Conservation (phyloP, 495 filamentous ascomycete species). For the Chaetomium cochliodes region DNA sequence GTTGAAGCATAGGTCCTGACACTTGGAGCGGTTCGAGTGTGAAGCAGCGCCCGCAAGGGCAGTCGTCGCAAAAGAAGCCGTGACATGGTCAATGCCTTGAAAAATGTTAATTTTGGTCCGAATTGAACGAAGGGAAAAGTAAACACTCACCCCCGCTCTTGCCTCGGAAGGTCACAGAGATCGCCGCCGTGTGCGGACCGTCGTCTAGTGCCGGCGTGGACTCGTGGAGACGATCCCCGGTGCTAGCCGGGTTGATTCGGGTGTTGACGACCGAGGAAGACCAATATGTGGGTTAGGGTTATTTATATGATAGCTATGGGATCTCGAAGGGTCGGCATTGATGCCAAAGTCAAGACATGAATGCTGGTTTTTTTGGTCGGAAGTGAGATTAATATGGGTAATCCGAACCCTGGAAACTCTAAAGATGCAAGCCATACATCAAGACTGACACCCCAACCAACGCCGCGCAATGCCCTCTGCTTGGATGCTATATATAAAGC, state of each 20-base stretch:
- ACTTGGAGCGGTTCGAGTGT: slow-evolving; percentile 8
- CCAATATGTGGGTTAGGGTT: slow-evolving; percentile 16
- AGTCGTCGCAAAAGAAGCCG: slow-evolving; percentile 26
- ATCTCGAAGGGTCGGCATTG: too few species aligned
- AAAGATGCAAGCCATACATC: neutral
- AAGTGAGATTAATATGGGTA: neutral
- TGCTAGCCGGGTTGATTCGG: slow-evolving; percentile 10
- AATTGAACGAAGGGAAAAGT: neutral
- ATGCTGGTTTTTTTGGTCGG: too few species aligned
- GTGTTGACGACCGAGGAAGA: slow-evolving; percentile 4
- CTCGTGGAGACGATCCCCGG: neutral
- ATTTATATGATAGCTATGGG: neutral
- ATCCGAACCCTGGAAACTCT: neutral
- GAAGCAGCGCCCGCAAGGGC: slow-evolving; percentile 17
- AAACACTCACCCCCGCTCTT: neutral
- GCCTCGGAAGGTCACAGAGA: slow-evolving; percentile 10
- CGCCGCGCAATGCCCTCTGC: neutral
- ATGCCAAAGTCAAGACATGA: neutral
- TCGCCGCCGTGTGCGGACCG: slow-evolving; percentile 8
- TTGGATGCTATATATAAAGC: neutral
- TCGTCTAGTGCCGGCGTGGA: neutral
- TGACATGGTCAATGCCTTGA: slow-evolving; percentile 26
- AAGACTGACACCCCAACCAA: neutral
- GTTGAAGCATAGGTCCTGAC: slow-evolving; percentile 30
- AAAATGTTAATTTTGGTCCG: neutral